Conservation (phyloP, 2,329 filamentous ascomycete species). For the Dendrostoma leiphaemia region DNA sequence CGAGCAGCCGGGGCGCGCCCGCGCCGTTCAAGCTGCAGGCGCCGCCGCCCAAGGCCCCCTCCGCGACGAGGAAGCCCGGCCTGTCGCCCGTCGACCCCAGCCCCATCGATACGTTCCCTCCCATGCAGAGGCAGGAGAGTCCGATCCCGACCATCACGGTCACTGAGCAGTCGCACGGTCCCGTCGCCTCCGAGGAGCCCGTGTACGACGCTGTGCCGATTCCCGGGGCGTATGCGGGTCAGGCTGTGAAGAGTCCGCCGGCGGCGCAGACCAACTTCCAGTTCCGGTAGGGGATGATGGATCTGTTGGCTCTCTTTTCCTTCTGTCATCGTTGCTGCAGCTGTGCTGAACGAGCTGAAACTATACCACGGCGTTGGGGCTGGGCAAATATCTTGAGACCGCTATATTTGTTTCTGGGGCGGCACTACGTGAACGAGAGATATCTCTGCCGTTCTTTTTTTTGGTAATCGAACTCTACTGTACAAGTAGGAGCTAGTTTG, state of each 20-base stretch:
- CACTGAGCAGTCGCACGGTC: conserved; percentile 57
- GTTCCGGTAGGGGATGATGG: conserved; percentile 20
- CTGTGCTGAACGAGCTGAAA: conserved; percentile 12
- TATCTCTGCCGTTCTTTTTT: conserved; percentile 8
- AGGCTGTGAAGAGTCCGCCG: conserved; percentile 51
- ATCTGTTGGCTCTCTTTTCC: conserved; percentile 22
- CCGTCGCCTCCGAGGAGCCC: conserved; percentile 74
- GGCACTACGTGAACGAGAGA: conserved; percentile 3
- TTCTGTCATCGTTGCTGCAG: conserved; percentile 6
- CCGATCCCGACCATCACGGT: conserved; percentile 40
- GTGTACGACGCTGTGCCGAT: conserved; percentile 86
- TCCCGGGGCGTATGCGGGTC: conserved; percentile 73
- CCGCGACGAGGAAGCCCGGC: conserved; percentile 63
- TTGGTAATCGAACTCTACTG: conserved; percentile 8
- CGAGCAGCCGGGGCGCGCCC: conserved; percentile 27
- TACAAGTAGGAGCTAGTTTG: conserved; percentile 1
- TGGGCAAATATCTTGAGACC: background rate
- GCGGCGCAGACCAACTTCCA: conserved; percentile 44
- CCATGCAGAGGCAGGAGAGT: conserved; percentile 28
- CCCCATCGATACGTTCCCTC: conserved; percentile 15
- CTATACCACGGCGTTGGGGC: conserved; percentile 16
- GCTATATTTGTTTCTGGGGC: background rate
- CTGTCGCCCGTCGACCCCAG: conserved; percentile 53
- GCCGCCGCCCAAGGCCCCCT: conserved; percentile 75
- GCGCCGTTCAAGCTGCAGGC: conserved; percentile 83